Conservation (phyloP, 2,329 filamentous ascomycete genomes). For the Zymoseptoria crescenta region DNA sequence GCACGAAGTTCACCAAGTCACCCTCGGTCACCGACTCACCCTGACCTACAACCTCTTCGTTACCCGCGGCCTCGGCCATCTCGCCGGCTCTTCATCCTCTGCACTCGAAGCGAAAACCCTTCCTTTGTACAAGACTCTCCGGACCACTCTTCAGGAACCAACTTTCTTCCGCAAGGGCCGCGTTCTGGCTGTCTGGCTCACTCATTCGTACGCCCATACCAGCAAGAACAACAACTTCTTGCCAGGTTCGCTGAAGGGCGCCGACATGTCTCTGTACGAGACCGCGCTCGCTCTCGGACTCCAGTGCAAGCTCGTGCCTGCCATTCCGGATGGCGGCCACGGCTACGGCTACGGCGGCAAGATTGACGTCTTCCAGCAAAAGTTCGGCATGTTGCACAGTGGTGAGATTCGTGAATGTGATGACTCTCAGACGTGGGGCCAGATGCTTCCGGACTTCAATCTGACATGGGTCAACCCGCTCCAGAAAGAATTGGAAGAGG, state of each 20-base stretch:
- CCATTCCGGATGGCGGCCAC: background rate
- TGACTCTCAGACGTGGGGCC: background rate
- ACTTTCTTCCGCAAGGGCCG: constrained; percentile 30
- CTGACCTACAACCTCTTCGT: constrained; percentile 54
- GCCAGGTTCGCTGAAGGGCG: constrained; percentile 20
- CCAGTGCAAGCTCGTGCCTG: constrained; percentile 1
- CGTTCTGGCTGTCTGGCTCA: constrained; percentile 15
- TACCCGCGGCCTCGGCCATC: constrained; percentile 29
- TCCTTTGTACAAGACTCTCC: constrained; percentile 32
- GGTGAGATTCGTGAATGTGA: background rate
- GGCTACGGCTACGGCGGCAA: background rate
- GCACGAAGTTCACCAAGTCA: constrained; percentile 46
- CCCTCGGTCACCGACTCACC: constrained; percentile 46
- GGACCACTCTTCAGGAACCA: constrained; percentile 16
- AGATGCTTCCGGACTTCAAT: background rate
- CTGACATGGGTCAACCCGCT: background rate
- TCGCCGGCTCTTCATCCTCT: constrained; percentile 13
- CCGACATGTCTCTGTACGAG: constrained; percentile 22
- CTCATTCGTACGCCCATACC: constrained; percentile 22
- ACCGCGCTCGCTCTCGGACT: constrained; percentile 7
- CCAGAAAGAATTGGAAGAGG: background rate
- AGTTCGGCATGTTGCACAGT: background rate
- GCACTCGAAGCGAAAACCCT: constrained; percentile 29
- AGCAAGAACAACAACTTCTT: constrained; percentile 10
- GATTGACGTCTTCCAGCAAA: background rate